Conservation (phyloP, 2,329 filamentous ascomycete species). For the Trichoderma atroviride region DNA sequence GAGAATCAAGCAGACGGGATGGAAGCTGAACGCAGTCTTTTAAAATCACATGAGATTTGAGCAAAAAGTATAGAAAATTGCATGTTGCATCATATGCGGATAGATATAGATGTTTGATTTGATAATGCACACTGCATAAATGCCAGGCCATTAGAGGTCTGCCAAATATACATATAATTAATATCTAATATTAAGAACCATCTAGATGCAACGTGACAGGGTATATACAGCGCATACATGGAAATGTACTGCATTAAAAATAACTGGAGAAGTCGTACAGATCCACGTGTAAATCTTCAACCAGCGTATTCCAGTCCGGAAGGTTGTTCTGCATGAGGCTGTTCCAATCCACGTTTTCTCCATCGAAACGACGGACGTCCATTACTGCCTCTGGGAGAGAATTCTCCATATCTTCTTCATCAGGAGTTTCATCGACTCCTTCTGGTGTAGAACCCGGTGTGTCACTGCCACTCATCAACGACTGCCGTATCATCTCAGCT, state of each 20-base stretch:
- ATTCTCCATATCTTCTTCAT: constrained; percentile 1
- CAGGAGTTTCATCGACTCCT: background rate
- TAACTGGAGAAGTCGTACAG: constrained; percentile 28
- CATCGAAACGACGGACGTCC: constrained; percentile 22
- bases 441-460: background rate
- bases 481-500: constrained; percentile 24
- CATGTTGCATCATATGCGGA: background rate
- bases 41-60: constrained; percentile 25
- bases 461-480: background rate
- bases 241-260: constrained; percentile 1
- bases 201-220: background rate
- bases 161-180: background rate
- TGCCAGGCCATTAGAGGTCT: background rate
- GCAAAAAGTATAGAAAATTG: background rate
- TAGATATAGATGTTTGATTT: constrained; percentile 7
- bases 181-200: background rate
- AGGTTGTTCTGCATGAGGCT: constrained; percentile 23
- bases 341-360: constrained; percentile 26
- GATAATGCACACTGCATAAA: background rate
- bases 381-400: background rate
- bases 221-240: background rate
- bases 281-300: constrained; percentile 26
- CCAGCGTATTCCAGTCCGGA: constrained; percentile 26
- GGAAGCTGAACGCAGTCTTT: constrained; percentile 33
- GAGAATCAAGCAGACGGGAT: constrained; percentile 35